A percentile compares a stretch with the other conserved stretches of the same genome.
phyloP scores from a whole-genome alignment of 176 grass and related monocot species.

The Coix lacrymajobi region DNA sequence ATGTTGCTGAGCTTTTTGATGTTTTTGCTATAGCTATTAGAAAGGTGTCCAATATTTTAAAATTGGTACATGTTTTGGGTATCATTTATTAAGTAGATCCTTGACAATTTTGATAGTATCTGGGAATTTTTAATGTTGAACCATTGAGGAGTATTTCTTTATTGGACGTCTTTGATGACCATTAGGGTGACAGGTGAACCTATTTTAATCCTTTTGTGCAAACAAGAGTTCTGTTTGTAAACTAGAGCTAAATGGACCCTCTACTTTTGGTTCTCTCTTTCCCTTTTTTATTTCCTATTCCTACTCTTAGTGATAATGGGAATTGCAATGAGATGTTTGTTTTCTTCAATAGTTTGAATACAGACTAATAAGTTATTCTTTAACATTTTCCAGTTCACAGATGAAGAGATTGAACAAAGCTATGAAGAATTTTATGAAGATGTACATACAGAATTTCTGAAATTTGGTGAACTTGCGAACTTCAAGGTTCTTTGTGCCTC shows the following conservation, averaged over 20 bases:
- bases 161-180: constrained; percentile 33
- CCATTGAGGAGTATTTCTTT: constrained; percentile 40
- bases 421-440: constrained; percentile 99
- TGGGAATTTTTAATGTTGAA: constrained; percentile 24
- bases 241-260: background rate
- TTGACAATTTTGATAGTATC: constrained; percentile 65
- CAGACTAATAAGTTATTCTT: constrained; percentile 32
- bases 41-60: constrained; percentile 7
- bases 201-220: constrained; percentile 21
- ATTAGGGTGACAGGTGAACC: constrained; percentile 63
- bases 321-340: background rate
- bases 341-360: constrained; percentile 11
- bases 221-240: background rate
- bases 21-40: background rate
- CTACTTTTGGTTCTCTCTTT: background rate
- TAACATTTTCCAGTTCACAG: constrained; percentile 69
- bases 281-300: background rate
- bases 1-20: constrained; percentile 4
- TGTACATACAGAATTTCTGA: constrained; percentile 96
- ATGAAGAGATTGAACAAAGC: constrained; percentile 83
- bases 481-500: constrained; percentile 73
- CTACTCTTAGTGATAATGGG: background rate
- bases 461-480: constrained; percentile 90
- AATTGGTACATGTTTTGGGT: constrained; percentile 14
- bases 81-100: constrained; percentile 45